Evolutionary conservation across 257 asterid species (phyloP), one percentile per base, ranked within the genome.

Genomic region (Handroanthus guayacan): DNA sequence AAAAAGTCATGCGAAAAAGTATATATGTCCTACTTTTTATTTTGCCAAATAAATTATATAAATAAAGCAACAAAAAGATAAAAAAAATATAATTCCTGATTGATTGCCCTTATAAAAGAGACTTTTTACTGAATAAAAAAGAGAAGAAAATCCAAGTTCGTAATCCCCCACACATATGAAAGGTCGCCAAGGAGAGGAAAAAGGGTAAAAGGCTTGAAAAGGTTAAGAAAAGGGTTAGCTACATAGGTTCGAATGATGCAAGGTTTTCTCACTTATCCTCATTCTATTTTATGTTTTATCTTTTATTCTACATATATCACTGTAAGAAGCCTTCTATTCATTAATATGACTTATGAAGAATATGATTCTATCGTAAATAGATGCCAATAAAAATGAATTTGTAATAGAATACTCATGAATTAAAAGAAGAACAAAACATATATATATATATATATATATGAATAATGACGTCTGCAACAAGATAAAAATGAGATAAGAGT

Each of bases 91-190:
- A n/a, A n/a, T 5, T 17, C 16, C 5, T 55, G 58, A 55, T 47
- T 8, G 72, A 39, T 36, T 41, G 56, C 6, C 67, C 18, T 36
- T 61, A 48, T 57, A 25, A 78, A 74, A 66, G 66, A 57, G 13
- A 64, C 56, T 60, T 67, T 74, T 70, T 14, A 11, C 0, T 20
- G 10, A n/a, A 55, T 37, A 65, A 48, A 39, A 39, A 1, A 38
- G 3, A 39, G n/a, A n/a, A n/a, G 10, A 62, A 3, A 2, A 9
- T 62, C 39, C 48, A 3, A 69, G 50, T 6, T 44, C 69, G 6
- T 52, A 75, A 67, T 45, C 75, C 66, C 78, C 76, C 71, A 60
- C 61, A 55, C 52, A 55, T 25, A 68, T 58, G 85, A 78, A 81
- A 75, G 73, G 83, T 72, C 85, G 72, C 62, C 11, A 18, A 9